A percentile compares a stretch with the other conserved stretches of the same genome.
Conservation (phyloP, 345 rosid species). For the Combretum micranthum region DNA sequence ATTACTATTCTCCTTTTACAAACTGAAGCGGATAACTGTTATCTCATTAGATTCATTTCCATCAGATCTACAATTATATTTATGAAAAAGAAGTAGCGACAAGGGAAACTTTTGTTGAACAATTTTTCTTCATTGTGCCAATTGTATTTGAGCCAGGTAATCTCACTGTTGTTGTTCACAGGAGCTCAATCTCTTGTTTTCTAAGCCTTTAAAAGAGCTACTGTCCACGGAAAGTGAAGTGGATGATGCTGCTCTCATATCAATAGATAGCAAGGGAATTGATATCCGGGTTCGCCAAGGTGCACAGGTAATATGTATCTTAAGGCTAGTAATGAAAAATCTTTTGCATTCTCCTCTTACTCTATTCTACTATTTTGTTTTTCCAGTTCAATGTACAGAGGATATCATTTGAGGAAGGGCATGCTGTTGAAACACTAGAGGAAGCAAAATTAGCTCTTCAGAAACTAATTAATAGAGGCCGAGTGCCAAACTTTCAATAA, state of each 20-base stretch:
- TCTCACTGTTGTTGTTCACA: constrained; percentile 9
- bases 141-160: too few relatives aligned
- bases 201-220: constrained; percentile 70
- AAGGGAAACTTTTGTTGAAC: not conserved
- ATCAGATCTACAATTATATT: not conserved
- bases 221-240: constrained; percentile 61
- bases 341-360: not conserved
- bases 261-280: constrained; percentile 91
- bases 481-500: too few relatives aligned
- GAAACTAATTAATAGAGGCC: too few relatives aligned
- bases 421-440: too few relatives aligned
- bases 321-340: not conserved
- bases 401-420: constrained; percentile 24
- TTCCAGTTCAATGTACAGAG: constrained; percentile 83
- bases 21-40: not conserved
- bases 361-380: not conserved
- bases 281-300: constrained; percentile 95
- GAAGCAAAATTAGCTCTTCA: too few relatives aligned
- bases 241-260: constrained; percentile 93
- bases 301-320: constrained; percentile 55
- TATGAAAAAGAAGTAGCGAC: too few relatives aligned
- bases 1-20: not conserved
- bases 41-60: too few relatives aligned
- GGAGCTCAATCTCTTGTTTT: constrained; percentile 84
- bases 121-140: not conserved